Conservation (phyloP, 192 early-diverging fungal genomes). For the Piromyces sp. region DNA sequence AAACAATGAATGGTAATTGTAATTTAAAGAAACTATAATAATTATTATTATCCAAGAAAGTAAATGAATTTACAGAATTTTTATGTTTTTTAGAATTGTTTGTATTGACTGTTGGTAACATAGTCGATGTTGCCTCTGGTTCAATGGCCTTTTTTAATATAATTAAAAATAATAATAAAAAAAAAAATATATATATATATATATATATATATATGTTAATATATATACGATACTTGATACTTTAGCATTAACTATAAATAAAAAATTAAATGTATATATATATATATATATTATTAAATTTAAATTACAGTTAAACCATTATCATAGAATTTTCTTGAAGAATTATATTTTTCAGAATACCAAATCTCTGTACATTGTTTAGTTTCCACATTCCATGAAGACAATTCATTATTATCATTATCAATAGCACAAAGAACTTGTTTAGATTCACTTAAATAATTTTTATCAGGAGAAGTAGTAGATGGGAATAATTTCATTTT, state of each 20-base stretch:
- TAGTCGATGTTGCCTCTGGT: not conserved
- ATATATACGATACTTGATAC: no score
- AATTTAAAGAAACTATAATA: not conserved
- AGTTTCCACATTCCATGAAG: conserved; percentile 66
- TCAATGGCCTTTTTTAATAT: not conserved
- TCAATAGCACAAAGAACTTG: conserved; percentile 47
- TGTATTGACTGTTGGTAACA: not conserved
- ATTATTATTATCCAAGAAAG: not conserved
- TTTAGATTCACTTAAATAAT: conserved; percentile 16
- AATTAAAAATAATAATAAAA: no score
- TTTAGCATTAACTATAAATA: no score
- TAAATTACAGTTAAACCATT: conserved; percentile 16
- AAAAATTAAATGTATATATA: no score
- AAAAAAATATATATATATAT: no score
- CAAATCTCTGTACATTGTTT: conserved; percentile 51
- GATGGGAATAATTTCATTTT: conserved; percentile 26
- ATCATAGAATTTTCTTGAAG: conserved; percentile 19
- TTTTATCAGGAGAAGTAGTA: not conserved
- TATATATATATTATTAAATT: no score
- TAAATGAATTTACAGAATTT: not conserved
- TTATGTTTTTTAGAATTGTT: not conserved
- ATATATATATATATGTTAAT: no score
- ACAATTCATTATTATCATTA: conserved; percentile 44
- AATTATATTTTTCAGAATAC: conserved; percentile 21
- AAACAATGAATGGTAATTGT: not conserved